phyloP scores from a whole-genome alignment of 345 rosid species.

The Citrus unshiu region DNA sequence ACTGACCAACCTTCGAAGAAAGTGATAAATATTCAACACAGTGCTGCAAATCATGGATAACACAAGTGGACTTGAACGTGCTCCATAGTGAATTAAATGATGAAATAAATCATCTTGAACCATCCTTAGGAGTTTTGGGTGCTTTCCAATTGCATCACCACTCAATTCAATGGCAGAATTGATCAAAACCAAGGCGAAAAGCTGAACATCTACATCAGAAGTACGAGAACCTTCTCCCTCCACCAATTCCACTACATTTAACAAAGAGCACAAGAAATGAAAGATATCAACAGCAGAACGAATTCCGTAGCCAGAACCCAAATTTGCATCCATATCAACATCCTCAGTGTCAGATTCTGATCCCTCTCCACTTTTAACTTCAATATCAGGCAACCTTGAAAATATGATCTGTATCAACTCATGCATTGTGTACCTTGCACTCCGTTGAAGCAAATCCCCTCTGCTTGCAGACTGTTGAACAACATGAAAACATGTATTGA shows the following conservation, averaged over 20 bases:
- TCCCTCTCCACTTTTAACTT: conserved; percentile 44
- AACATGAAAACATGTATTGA: conserved; percentile 86
- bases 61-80: conserved; percentile 64
- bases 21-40: conserved; percentile 77
- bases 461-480: conserved; percentile 68
- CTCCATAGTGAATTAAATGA: conserved; percentile 83
- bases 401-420: conserved; percentile 77
- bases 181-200: conserved; percentile 60
- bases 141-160: conserved; percentile 73
- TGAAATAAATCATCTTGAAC: conserved; percentile 82
- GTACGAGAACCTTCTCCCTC: conserved; percentile 65
- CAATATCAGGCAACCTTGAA: conserved; percentile 61
- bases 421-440: conserved; percentile 75
- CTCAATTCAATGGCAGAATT: conserved; percentile 74
- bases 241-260: conserved; percentile 63
- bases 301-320: conserved; percentile 58
- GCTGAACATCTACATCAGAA: conserved; percentile 71
- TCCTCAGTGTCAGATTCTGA: conserved; percentile 70
- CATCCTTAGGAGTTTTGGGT: conserved; percentile 71
- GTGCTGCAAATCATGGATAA: conserved; percentile 88
- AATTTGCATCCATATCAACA: conserved; percentile 13
- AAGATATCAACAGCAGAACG: conserved; percentile 75
- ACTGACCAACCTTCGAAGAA: conserved; percentile 77
- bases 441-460: conserved; percentile 82
- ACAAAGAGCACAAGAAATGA: conserved; percentile 75